A percentile compares a stretch with the other conserved stretches of the same genome.
Conservation (phyloP, 1,139 yeast species). For the Pichia sp. region DNA sequence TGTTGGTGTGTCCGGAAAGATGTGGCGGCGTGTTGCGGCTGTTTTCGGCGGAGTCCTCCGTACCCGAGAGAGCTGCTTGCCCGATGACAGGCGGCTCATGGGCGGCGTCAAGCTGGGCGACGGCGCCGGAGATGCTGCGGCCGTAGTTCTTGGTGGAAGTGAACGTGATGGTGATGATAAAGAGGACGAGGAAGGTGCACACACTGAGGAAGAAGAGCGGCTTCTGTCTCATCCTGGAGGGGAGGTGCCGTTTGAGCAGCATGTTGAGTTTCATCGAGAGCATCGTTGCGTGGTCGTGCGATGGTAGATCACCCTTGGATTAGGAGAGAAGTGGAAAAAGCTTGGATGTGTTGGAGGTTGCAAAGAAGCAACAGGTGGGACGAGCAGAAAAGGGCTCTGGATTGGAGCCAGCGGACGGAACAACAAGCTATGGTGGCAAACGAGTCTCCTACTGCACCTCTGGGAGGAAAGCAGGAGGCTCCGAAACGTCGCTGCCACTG, state of each 20-base stretch:
- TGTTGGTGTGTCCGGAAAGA: neutral
- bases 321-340: neutral
- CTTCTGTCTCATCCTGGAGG: neutral
- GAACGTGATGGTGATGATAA: neutral
- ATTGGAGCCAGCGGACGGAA: no score
- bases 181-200: neutral
- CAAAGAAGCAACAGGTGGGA: no score
- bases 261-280: neutral
- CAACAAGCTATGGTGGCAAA: no score
- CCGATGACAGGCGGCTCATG: neutral
- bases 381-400: no score
- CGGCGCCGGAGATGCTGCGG: neutral
- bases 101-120: neutral
- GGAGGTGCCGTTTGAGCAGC: neutral
- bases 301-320: neutral
- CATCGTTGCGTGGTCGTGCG: neutral
- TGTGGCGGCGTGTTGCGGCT: no score
- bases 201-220: neutral
- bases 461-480: no score
- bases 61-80: no score
- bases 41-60: no score
- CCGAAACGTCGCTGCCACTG: no score
- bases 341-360: no score
- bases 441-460: neutral
- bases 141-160: neutral